phyloP scores from a whole-genome alignment of 306 rosid species.

The Ziziphus jujuba region DNA sequence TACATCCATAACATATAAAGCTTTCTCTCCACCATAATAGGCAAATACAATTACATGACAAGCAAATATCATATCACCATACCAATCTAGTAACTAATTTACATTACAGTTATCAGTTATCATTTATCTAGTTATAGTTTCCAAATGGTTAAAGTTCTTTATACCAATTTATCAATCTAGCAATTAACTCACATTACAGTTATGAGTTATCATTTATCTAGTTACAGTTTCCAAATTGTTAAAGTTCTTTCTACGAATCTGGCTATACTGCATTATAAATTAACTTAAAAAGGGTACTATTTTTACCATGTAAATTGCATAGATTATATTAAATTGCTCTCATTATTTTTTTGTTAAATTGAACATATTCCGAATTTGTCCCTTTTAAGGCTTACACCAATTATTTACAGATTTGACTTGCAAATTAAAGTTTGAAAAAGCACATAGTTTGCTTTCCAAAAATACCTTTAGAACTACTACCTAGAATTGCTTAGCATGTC shows the following conservation, averaged over 20 bases:
- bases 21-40: neutral
- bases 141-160: neutral
- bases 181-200: neutral
- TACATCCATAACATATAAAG: neutral
- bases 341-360: too few species aligned
- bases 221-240: neutral
- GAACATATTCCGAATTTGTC: too few species aligned
- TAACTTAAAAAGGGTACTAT: neutral
- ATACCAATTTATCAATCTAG: neutral
- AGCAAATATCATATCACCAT: neutral
- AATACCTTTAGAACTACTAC: neutral
- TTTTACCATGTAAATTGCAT: too few species aligned
- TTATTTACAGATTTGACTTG: neutral
- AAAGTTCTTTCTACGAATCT: neutral
- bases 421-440: neutral
- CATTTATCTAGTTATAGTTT: neutral
- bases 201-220: neutral
- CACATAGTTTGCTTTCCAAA: neutral
- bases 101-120: neutral
- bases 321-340: too few species aligned
- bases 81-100: neutral
- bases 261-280: neutral
- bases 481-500: slow-evolving; percentile 1
- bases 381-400: too few species aligned
- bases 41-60: neutral